phyloP scores from a whole-genome alignment of 805 yeast genomes.

The Cyberlindnera bimundalis region DNA sequence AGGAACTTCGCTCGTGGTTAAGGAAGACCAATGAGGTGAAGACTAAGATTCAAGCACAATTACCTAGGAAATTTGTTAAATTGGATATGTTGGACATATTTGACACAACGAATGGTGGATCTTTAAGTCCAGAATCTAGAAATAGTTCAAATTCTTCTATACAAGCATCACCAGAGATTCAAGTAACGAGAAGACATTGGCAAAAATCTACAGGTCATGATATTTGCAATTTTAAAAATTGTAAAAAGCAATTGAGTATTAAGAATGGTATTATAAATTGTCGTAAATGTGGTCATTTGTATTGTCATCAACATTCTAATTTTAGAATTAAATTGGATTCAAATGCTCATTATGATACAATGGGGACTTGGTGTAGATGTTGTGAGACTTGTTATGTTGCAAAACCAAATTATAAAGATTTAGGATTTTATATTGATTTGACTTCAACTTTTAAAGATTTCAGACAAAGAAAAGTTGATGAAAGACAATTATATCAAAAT shows the following conservation, averaged over 20 bases:
- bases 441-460: slow-evolving; percentile 38
- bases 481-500: slow-evolving; percentile 48
- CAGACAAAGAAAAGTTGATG: slow-evolving; percentile 45
- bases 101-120: slow-evolving; percentile 34
- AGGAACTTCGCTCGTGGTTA: slow-evolving; percentile 43
- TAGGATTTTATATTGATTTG: slow-evolving; percentile 44
- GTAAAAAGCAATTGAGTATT: slow-evolving; percentile 42
- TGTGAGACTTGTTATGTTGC: slow-evolving; percentile 58
- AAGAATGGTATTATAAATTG: slow-evolving; percentile 66
- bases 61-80: slow-evolving; percentile 39
- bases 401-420: slow-evolving; percentile 51
- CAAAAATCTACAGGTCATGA: slow-evolving; percentile 43
- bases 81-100: slow-evolving; percentile 48
- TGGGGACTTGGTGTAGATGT: slow-evolving; percentile 67
- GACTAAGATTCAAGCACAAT: slow-evolving; percentile 33
- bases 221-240: slow-evolving; percentile 38
- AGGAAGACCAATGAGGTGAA: slow-evolving; percentile 38
- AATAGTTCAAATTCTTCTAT: slow-evolving; percentile 9
- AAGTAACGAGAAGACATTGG: slow-evolving; percentile 56
- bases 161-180: slow-evolving; percentile 25
- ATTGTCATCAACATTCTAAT: slow-evolving; percentile 61
- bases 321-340: slow-evolving; percentile 48
- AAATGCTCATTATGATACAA: slow-evolving; percentile 44
- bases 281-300: slow-evolving; percentile 70
- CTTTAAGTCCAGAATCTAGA: slow-evolving; percentile 17